Evolutionary conservation across 208 protist genomes (phyloP).

Genomic region (Porcisia deanei): DNA sequence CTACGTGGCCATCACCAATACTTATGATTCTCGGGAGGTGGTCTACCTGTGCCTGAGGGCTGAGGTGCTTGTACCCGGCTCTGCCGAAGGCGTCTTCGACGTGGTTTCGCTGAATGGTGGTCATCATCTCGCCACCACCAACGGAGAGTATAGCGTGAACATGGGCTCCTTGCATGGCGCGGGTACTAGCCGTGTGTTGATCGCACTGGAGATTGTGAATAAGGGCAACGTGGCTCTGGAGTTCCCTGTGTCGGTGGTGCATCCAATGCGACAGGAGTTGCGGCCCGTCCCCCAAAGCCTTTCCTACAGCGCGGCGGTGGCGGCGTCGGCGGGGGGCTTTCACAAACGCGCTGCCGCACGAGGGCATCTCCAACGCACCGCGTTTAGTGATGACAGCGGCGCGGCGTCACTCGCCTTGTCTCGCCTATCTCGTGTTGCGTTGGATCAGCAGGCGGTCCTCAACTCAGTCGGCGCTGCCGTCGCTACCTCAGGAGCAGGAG

Average conservation of each 20-base stretch:
- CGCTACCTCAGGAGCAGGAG: neutral
- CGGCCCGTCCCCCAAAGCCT: slow-evolving; percentile 35
- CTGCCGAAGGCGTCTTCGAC: slow-evolving; percentile 81
- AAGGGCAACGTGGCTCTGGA: slow-evolving; percentile 68
- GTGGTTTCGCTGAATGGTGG: slow-evolving; percentile 63
- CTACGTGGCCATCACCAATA: slow-evolving; percentile 78
- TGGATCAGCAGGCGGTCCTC: neutral
- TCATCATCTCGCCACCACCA: slow-evolving; percentile 40
- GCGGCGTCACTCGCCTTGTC: neutral
- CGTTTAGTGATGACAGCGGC: neutral
- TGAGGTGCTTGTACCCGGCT: slow-evolving; percentile 68
- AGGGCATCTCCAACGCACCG: neutral
- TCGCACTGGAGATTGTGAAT: slow-evolving; percentile 83
- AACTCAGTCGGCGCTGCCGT: neutral
- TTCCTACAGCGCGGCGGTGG: slow-evolving; percentile 21
- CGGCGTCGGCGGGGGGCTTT: neutral
- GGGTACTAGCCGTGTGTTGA: slow-evolving; percentile 47
- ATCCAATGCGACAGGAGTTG: slow-evolving; percentile 81
- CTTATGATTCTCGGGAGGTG: slow-evolving; percentile 51
- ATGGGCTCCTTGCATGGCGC: slow-evolving; percentile 83
- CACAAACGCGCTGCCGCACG: neutral
- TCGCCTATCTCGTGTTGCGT: neutral
- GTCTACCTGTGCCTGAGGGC: slow-evolving; percentile 78
- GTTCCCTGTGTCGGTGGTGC: slow-evolving; percentile 85
- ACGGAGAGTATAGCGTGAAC: slow-evolving; percentile 41